Base-by-base conservation (phyloP, 176 grass and related monocot genomes). In the Eleusine indica region DNA sequence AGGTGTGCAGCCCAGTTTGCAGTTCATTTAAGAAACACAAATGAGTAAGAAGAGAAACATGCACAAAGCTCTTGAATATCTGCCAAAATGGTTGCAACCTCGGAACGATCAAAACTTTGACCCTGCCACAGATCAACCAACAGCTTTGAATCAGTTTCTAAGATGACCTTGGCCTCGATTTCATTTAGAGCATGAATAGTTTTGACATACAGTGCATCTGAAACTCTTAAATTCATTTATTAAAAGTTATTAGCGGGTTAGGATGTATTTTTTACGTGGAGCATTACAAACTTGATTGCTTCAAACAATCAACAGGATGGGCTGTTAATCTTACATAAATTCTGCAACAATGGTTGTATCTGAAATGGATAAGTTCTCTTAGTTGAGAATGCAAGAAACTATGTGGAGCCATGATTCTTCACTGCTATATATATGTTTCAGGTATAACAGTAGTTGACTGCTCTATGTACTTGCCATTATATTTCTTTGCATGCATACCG, bases 251-350 rank as follows among this genome's bases (percentile, higher is more conserved):
- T 12, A 1, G 60, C 28, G n/a, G 60, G 9, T 63, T 63, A 63
- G n/a, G 60, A 28, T 10, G 19, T 11, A 70, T 28, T 18, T 47
- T n/a, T 85, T 71, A 6, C 9, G 1, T 44, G 19, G 54, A 3
- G 28, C 48, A 86, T 80, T 80, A 62, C 71, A 67, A 73, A 73
- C 56, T 64, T 22, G 61, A 42, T 84, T 84, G 42, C 21, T 63
- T 79, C 25, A 77, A 76, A 57, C 52, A 61, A 46, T 35, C 22
- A 62, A 73, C 54, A 73, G 7, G 47, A 63, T 21, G 52, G 14
- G 17, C 75, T 71, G 21, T n/a, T 47, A 71, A 43, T 40, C 68
- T 75, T 44, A 53, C 66, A 57, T 76, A 64, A 61, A 37, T 13
- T 48, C 66, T 60, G 73, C 51, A 69, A 39, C 10, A 56, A 21